These are phyloP conservation scores for Komagataella mondaviorum DNA, from an alignment of 805 yeast species.

Conservation along the genomic window DNA sequence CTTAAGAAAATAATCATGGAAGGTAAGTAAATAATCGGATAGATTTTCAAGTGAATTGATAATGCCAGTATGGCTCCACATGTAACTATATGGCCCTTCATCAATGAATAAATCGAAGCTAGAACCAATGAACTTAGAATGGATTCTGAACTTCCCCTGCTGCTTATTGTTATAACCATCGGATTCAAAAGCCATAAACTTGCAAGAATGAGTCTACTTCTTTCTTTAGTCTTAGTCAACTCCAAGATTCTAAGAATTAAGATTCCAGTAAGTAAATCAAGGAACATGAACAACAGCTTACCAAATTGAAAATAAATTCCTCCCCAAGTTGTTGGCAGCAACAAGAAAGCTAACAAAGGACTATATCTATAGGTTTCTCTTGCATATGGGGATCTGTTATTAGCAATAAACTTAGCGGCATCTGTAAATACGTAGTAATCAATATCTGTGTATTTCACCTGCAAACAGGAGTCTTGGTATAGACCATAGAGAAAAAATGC, in stretches of 20 bases:
- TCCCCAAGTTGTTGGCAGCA: slow-evolving; percentile 46
- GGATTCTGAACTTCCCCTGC: slow-evolving; percentile 91
- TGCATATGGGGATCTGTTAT: slow-evolving; percentile 53
- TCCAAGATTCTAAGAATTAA: slow-evolving; percentile 32
- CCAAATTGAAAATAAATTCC: slow-evolving; percentile 52
- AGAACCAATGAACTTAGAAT: slow-evolving; percentile 68
- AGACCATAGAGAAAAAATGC: slow-evolving; percentile 67
- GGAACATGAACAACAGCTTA: slow-evolving; percentile 57
- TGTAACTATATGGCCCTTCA: slow-evolving; percentile 16
- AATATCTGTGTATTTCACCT: slow-evolving; percentile 82
- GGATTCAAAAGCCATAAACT: slow-evolving; percentile 85
- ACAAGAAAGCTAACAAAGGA: slow-evolving; percentile 75
- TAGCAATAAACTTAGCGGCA: slow-evolving; percentile 61
- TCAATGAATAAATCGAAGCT: slow-evolving; percentile 35
- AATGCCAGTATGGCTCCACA: slow-evolving; percentile 51
- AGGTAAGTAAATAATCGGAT: slow-evolving; percentile 83
- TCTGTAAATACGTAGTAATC: slow-evolving; percentile 92
- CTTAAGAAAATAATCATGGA: slow-evolving; percentile 38
- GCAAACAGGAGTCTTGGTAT: slow-evolving; percentile 73
- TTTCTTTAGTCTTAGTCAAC: slow-evolving; percentile 3
- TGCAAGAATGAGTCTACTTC: slow-evolving; percentile 7
- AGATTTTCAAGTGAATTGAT: slow-evolving; percentile 80
- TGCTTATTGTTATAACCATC: slow-evolving; percentile 85
- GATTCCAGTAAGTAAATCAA: slow-evolving; percentile 75
- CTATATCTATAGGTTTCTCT: slow-evolving; percentile 92